A percentile compares a stretch with the other conserved stretches of the same genome.
Conservation (phyloP, 176 grass and related monocot genomes). For the Aegilops longissima region DNA sequence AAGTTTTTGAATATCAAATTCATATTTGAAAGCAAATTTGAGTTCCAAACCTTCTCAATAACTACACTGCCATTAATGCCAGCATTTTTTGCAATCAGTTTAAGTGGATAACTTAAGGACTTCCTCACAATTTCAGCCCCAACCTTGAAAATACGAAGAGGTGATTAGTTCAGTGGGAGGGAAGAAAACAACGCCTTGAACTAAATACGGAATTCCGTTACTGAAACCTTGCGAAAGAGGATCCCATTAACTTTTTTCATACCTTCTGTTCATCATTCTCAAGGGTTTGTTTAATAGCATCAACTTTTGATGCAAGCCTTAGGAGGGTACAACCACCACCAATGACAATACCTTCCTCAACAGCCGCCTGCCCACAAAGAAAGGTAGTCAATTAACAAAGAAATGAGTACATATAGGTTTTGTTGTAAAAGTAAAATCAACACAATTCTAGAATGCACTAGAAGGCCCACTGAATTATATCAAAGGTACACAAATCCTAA, state of each 20-base stretch:
- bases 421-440: background rate
- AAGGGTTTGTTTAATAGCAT: constrained; percentile 78
- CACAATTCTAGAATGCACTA: background rate
- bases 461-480: background rate
- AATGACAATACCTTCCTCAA: constrained; percentile 94
- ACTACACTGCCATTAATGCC: constrained; percentile 91
- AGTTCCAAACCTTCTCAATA: constrained; percentile 61
- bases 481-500: background rate
- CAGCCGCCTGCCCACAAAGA: constrained; percentile 55
- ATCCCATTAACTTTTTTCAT: background rate
- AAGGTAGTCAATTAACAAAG: background rate
- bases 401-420: background rate
- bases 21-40: background rate
- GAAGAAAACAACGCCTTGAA: background rate
- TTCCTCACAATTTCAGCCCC: constrained; percentile 84
- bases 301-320: constrained; percentile 74
- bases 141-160: constrained; percentile 37
- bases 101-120: constrained; percentile 80
- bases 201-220: background rate
- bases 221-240: background rate
- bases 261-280: constrained; percentile 97
- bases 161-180: rapidly evolving
- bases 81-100: constrained; percentile 86
- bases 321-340: constrained; percentile 90
- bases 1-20: background rate